Percentiles rank a stretch among this genome's conserved stretches.
phyloP scores from a whole-genome alignment of 1,284 basidiomycete genomes.

The Boletellus deceptivus region DNA sequence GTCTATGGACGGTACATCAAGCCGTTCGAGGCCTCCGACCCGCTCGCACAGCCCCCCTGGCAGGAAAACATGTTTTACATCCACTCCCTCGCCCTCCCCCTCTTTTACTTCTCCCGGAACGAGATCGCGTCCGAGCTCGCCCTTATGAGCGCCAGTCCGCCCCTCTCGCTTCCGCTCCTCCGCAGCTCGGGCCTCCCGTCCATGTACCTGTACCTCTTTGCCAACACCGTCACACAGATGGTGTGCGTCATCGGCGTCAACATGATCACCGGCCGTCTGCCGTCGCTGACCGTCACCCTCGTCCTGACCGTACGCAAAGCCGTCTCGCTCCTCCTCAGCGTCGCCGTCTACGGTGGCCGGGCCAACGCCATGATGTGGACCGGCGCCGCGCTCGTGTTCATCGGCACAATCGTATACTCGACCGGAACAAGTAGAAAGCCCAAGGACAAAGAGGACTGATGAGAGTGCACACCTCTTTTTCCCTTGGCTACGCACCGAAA shows the following conservation, averaged over 20 bases:
- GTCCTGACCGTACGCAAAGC: slow-evolving; percentile 90
- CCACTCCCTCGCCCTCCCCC: slow-evolving; percentile 70
- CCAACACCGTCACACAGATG: slow-evolving; percentile 86
- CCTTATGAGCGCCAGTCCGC: slow-evolving; percentile 44
- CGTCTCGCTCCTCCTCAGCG: slow-evolving; percentile 76
- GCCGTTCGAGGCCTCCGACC: slow-evolving; percentile 20
- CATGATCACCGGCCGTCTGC: slow-evolving; percentile 76
- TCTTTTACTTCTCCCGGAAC: slow-evolving; percentile 60
- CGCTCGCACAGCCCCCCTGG: slow-evolving; percentile 53
- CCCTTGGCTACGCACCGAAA: no score
- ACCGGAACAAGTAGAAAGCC: slow-evolving; percentile 33
- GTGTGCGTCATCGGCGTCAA: slow-evolving; percentile 91
- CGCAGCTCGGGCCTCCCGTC: background rate
- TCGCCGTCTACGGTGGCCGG: slow-evolving; percentile 42
- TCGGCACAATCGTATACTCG: slow-evolving; percentile 74
- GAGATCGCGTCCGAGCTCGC: slow-evolving; percentile 53
- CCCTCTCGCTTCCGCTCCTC: slow-evolving; percentile 27
- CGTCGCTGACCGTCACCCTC: slow-evolving; percentile 82
- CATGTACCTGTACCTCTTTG: slow-evolving; percentile 62
- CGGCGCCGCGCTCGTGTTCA: slow-evolving; percentile 66
- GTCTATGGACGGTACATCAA: slow-evolving; percentile 69
- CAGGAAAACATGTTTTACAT: slow-evolving; percentile 91
- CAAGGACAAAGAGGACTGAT: slow-evolving; percentile 29
- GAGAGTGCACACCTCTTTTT: background rate
- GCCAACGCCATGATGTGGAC: slow-evolving; percentile 51